Base-by-base conservation (phyloP, 257 asterid species). In the Perilla frutescens region DNA sequence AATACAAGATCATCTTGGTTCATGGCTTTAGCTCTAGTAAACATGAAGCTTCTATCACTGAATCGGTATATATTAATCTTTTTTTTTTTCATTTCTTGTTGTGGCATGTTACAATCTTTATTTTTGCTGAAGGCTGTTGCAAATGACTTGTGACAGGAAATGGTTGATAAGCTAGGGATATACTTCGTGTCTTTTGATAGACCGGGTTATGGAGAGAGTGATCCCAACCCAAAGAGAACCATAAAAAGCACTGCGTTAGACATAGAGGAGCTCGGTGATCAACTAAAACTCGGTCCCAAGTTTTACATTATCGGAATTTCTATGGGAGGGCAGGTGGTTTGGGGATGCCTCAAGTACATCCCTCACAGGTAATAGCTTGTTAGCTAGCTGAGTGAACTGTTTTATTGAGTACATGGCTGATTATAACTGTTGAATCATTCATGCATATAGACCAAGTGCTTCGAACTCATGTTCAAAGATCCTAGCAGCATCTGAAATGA, bases 121-220 rank as follows among this genome's bases (percentile, higher is more conserved):
- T 7, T 41, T 55, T 26, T 55, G n/a, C 62, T 44, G 14, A 55
- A 36, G 29, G 37, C 60, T 6, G 26, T 62, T 41, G 59, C 48
- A 43, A 61, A 59, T 58, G 68, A 59, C 3, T 63, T 74, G 2
- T 5, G 0, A 26, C 83, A 90, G 96, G 87, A 78, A 62, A 58
- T 80, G 69, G 84, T 84, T 3, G 85, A 88, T 64, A 84, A 85
- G 64, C 78, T 87, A 51, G 90, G 96, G 48, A 79, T 81, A 12
- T 82, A 90, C 74, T 62, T 90, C 0, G 93, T 90, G 76, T 66
- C 91, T 26, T 90, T 90, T 72, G 96, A 88, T 74, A 86, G 96
- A 73, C 89, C 96, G 2, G 96, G 96, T 59, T 90, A 90, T 63
- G 96, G 96, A 64, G 87, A 90, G 86, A 90, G 96, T 40, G 96